Evolutionary conservation across 345 rosid genomes (phyloP).

Genomic region (Melaleuca quinquenervia): DNA sequence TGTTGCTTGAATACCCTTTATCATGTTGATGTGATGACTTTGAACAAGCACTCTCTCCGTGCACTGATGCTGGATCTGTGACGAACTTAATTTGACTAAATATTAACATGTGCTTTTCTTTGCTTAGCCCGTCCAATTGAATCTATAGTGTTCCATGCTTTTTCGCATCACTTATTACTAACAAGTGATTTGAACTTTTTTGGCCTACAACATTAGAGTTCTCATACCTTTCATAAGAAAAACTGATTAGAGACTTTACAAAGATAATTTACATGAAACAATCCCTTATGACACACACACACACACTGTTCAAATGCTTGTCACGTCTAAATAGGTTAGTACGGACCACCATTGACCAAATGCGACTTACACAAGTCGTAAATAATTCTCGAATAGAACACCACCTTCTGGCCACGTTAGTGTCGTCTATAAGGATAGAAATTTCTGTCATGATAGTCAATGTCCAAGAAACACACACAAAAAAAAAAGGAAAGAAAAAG

Average conservation of each 20-base stretch:
- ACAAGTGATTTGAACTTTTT: not conserved
- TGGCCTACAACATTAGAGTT: not conserved
- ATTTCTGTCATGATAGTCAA: not conserved
- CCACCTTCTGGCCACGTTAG: not conserved
- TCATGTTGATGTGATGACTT: not conserved
- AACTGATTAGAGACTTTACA: not conserved
- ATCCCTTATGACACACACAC: not conserved
- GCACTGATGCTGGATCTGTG: constrained; percentile 1
- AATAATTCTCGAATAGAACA: not conserved
- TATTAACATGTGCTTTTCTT: not conserved
- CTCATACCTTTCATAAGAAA: not conserved
- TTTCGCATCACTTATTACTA: not conserved
- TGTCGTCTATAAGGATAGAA: not conserved
- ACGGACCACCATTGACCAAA: fast-evolving
- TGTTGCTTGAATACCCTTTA: not conserved
- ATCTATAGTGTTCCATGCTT: not conserved
- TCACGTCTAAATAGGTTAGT: not conserved
- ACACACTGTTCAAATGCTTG: not conserved
- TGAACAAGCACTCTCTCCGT: not conserved
- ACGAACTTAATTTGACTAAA: not conserved
- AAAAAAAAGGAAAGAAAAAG: not conserved
- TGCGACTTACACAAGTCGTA: fast-evolving
- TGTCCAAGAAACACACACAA: not conserved
- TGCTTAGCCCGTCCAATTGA: not conserved
- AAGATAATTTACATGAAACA: not conserved